Conservation (phyloP, 768 basidiomycete species). For the Paxillus involutus region DNA sequence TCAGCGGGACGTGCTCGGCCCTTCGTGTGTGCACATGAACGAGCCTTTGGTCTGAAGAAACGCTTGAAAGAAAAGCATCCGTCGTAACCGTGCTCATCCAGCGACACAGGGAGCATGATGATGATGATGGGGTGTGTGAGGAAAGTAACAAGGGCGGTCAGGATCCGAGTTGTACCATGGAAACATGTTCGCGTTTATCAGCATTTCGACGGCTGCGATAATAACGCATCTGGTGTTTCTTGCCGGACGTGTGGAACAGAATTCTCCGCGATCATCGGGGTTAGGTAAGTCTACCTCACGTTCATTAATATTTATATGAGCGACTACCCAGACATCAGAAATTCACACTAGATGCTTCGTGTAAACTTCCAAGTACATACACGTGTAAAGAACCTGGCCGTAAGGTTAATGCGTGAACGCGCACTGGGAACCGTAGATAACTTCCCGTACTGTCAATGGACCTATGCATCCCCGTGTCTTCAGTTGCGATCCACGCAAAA, state of each 20-base stretch:
- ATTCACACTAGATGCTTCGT: not conserved
- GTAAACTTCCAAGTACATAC: constrained; percentile 2
- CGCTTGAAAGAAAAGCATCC: constrained; percentile 23
- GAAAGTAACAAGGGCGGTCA: not conserved
- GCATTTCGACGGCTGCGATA: constrained; percentile 18
- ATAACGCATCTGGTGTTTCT: constrained; percentile 10
- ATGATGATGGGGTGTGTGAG: constrained; percentile 6
- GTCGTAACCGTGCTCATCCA: constrained; percentile 20
- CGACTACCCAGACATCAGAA: constrained; percentile 1
- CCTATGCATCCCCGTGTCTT: too few relatives aligned
- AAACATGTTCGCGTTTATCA: constrained; percentile 32
- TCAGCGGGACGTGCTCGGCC: not conserved
- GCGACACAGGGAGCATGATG: constrained; percentile 23
- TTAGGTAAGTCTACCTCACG: constrained; percentile 20
- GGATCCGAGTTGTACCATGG: constrained; percentile 7
- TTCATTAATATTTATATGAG: not conserved
- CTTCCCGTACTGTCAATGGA: constrained; percentile 7
- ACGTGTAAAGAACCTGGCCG: constrained; percentile 3
- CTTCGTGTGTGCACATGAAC: not conserved
- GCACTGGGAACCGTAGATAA: constrained; percentile 5
- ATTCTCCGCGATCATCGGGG: constrained; percentile 24
- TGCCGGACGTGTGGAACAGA: constrained; percentile 25
- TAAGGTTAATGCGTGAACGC: not conserved
- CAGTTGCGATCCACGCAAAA: constrained; percentile 2
- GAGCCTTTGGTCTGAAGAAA: constrained; percentile 11